Percentiles rank a stretch among this genome's conserved stretches.
phyloP scores from a whole-genome alignment of 2,329 filamentous ascomycete genomes.

The Cercospora zeae-maydis region DNA sequence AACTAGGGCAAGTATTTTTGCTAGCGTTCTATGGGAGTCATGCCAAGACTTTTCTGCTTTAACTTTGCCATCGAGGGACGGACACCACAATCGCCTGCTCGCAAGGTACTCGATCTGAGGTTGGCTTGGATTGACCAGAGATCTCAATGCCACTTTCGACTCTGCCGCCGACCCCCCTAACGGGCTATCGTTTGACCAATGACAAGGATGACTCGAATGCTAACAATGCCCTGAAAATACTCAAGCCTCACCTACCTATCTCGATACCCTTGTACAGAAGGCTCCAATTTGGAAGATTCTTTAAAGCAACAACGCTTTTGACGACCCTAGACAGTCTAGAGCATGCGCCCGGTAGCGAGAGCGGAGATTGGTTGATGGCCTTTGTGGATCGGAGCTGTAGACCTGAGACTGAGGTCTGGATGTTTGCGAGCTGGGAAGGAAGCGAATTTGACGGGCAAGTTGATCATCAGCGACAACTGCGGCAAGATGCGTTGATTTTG shows the following conservation, averaged over 20 bases:
- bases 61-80: too few species aligned
- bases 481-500: constrained; percentile 15
- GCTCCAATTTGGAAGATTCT: constrained; percentile 54
- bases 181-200: background rate
- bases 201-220: background rate
- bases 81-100: too few species aligned
- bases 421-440: constrained; percentile 48
- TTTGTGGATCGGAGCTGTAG: constrained; percentile 60
- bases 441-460: background rate
- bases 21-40: too few species aligned
- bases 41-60: too few species aligned
- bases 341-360: background rate
- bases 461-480: background rate
- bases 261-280: constrained; percentile 61
- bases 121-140: background rate
- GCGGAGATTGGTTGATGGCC: constrained; percentile 49
- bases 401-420: constrained; percentile 63
- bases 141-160: background rate
- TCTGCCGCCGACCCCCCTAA: background rate
- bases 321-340: constrained; percentile 32
- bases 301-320: constrained; percentile 44
- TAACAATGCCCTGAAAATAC: constrained; percentile 44
- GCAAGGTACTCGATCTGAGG: too few species aligned
- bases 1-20: too few species aligned
- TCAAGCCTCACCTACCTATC: constrained; percentile 53